phyloP scores from a whole-genome alignment of 2,329 filamentous ascomycete species.

The Esteya vermicola region DNA sequence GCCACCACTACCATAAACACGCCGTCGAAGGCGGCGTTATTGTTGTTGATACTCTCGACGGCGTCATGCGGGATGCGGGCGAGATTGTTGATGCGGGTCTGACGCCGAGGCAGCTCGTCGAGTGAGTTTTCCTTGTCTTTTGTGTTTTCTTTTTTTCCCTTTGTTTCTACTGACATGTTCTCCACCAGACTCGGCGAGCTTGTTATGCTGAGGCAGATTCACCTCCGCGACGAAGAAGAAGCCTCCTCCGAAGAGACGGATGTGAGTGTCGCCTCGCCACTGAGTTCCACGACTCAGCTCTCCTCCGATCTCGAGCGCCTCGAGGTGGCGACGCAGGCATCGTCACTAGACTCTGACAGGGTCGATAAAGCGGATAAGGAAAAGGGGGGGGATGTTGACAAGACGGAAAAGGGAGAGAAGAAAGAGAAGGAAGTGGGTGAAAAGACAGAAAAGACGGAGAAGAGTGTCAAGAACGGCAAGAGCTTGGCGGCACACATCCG shows the following conservation, averaged over 20 bases:
- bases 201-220: slow-evolving; percentile 40
- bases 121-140: slow-evolving; percentile 30
- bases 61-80: slow-evolving; percentile 69
- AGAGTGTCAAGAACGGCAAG: no score
- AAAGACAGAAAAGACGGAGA: no score
- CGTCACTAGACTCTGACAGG: no score
- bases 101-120: slow-evolving; percentile 61
- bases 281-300: background rate
- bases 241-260: slow-evolving; percentile 13
- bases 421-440: no score
- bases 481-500: background rate
- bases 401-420: no score
- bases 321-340: no score
- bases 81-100: slow-evolving; percentile 73
- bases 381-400: no score
- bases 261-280: slow-evolving; percentile 7
- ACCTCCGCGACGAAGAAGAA: slow-evolving; percentile 23
- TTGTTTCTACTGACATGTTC: background rate
- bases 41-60: slow-evolving; percentile 64
- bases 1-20: slow-evolving; percentile 52
- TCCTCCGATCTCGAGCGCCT: slow-evolving; percentile 7
- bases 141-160: background rate
- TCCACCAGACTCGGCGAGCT: slow-evolving; percentile 57
- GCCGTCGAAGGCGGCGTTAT: slow-evolving; percentile 50
- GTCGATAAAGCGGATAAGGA: no score